phyloP scores from a whole-genome alignment of 2,329 filamentous ascomycete species.

The Neopestalotiopsis sp. region DNA sequence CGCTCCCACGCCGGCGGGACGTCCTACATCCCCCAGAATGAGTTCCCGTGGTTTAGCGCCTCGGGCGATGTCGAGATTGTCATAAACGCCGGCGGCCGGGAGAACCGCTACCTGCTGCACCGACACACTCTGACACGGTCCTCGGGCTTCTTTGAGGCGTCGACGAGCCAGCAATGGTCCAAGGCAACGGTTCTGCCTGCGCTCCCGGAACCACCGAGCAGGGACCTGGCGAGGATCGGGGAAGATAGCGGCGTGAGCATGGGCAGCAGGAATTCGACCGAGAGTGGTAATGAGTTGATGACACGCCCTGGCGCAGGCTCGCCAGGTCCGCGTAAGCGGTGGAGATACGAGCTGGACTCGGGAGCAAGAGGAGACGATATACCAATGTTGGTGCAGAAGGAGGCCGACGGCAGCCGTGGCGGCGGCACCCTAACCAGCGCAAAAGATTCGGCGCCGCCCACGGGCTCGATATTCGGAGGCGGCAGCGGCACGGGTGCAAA shows the following conservation, averaged over 20 bases:
- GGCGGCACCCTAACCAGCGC: conserved; percentile 22
- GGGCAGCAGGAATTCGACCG: conserved; percentile 40
- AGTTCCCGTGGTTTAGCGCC: conserved; percentile 89
- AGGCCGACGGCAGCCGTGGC: conserved; percentile 43
- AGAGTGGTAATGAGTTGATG: conserved; percentile 39
- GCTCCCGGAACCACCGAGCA: conserved; percentile 39
- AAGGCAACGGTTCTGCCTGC: conserved; percentile 43
- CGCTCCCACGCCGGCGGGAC: conserved; percentile 80
- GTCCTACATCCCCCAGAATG: conserved; percentile 77
- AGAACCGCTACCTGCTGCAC: conserved; percentile 88
- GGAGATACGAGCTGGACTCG: conserved; percentile 88
- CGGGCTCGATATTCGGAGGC: conserved; percentile 65
- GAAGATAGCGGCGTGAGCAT: conserved; percentile 46
- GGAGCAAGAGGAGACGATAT: conserved; percentile 75
- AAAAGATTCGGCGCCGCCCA: conserved; percentile 23
- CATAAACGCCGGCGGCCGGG: conserved; percentile 71
- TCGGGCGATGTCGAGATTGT: conserved; percentile 90
- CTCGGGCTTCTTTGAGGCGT: conserved; percentile 92
- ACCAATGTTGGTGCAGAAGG: conserved; percentile 87
- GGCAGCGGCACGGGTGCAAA: conserved; percentile 53
- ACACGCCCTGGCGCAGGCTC: conserved; percentile 42
- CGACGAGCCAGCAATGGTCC: conserved; percentile 81
- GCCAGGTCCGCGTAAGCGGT: conserved; percentile 62
- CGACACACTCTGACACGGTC: conserved; percentile 86
- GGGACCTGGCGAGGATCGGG: conserved; percentile 60